phyloP scores from a whole-genome alignment of 1,284 basidiomycete species.

The Polyporus tsugae region DNA sequence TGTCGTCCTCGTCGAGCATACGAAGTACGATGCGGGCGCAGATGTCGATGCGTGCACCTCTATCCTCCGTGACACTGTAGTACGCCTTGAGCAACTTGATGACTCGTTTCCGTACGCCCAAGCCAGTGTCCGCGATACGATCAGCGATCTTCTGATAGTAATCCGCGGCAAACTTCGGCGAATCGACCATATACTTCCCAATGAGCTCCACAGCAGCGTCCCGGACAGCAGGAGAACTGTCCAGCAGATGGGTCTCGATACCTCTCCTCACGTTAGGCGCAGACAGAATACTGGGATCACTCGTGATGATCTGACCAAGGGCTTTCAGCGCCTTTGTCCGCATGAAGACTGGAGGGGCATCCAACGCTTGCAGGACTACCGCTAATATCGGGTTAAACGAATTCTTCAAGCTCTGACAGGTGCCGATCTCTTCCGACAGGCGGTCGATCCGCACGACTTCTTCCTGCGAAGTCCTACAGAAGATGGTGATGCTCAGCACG shows the following conservation, averaged over 20 bases:
- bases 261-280: slow-evolving; percentile 76
- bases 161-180: slow-evolving; percentile 82
- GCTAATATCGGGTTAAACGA: slow-evolving; percentile 85
- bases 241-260: slow-evolving; percentile 89
- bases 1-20: slow-evolving; percentile 92
- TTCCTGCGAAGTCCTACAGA: slow-evolving; percentile 63
- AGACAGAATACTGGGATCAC: slow-evolving; percentile 84
- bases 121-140: slow-evolving; percentile 93
- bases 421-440: slow-evolving; percentile 79
- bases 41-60: slow-evolving; percentile 78
- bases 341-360: slow-evolving; percentile 85
- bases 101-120: slow-evolving; percentile 93
- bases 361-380: slow-evolving; percentile 78
- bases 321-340: slow-evolving; percentile 91
- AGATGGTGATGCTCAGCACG: neutral
- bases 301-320: slow-evolving; percentile 84
- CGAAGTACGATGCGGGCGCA: slow-evolving; percentile 85
- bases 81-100: slow-evolving; percentile 92
- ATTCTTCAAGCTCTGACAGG: slow-evolving; percentile 74
- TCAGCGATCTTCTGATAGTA: slow-evolving; percentile 90
- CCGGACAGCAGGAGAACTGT: slow-evolving; percentile 92
- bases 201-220: slow-evolving; percentile 96
- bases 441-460: slow-evolving; percentile 71
- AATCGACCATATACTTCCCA: slow-evolving; percentile 93
- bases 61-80: slow-evolving; percentile 71